Conservation (phyloP, 257 asterid species). For the Gentiana macrophylla region DNA sequence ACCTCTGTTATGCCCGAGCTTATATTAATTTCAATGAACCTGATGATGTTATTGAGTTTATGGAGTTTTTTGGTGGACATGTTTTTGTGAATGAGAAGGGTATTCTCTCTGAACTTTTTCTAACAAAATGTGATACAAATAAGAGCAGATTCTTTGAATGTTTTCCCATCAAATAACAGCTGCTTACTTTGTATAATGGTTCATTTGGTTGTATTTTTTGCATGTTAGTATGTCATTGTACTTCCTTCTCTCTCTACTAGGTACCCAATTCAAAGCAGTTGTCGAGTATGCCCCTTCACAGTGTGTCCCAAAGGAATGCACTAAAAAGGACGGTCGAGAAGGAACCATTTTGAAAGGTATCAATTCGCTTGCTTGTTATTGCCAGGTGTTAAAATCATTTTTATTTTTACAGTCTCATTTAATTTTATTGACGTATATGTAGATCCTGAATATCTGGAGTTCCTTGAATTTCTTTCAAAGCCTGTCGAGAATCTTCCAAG, state of each 20-base stretch:
- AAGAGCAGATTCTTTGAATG: not conserved
- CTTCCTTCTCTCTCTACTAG: constrained; percentile 28
- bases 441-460: constrained; percentile 99
- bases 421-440: constrained; percentile 33
- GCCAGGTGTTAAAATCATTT: constrained; percentile 15
- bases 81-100: constrained; percentile 96
- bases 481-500: constrained; percentile 98
- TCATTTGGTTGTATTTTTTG: not conserved
- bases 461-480: constrained; percentile 85
- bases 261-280: constrained; percentile 74
- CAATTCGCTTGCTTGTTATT: constrained; percentile 11
- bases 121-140: not conserved
- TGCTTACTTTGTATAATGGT: not conserved
- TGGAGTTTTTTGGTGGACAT: constrained; percentile 86
- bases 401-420: constrained; percentile 16
- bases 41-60: constrained; percentile 88
- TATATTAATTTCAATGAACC: constrained; percentile 63
- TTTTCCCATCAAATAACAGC: not conserved
- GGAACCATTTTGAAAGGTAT: constrained; percentile 87
- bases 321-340: constrained; percentile 95
- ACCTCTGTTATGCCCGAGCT: constrained; percentile 57
- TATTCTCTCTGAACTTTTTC: constrained; percentile 19
- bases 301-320: constrained; percentile 79
- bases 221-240: not conserved
- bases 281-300: constrained; percentile 99